Conservation (phyloP, 805 yeast genomes). For the Metschnikowia dekortorum region DNA sequence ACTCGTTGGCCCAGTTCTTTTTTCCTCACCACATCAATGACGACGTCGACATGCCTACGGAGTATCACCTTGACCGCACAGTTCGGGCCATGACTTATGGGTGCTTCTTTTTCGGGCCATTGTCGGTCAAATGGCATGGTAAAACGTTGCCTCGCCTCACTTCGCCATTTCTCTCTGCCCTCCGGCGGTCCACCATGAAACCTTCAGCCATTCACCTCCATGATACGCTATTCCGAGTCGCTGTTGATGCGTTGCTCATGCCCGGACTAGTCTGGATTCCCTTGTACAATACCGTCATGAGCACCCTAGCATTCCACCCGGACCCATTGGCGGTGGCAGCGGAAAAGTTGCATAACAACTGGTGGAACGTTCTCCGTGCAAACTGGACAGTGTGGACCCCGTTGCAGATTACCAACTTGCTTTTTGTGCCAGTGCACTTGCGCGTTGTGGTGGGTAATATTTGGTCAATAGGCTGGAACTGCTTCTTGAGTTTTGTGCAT, state of each 20-base stretch:
- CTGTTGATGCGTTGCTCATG: conserved; percentile 33
- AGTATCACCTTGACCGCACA: conserved; percentile 28
- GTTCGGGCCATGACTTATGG: conserved; percentile 37
- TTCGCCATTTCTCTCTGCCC: conserved; percentile 28
- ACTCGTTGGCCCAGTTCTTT: conserved; percentile 37
- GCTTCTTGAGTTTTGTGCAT: conserved; percentile 45
- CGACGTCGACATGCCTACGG: conserved; percentile 17
- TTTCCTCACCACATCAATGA: conserved; percentile 30
- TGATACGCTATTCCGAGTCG: conserved; percentile 24
- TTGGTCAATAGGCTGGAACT: conserved; percentile 42
- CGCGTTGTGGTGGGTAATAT: conserved; percentile 34
- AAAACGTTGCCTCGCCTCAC: conserved; percentile 33
- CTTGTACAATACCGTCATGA: conserved; percentile 37
- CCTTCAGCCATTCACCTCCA: conserved; percentile 15
- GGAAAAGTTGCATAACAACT: conserved; percentile 32
- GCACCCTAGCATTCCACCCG: conserved; percentile 31
- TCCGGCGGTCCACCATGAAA: conserved; percentile 10
- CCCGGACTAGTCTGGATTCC: conserved; percentile 42
- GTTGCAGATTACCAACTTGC: conserved; percentile 35
- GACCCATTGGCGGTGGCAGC: conserved; percentile 29
- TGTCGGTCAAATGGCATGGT: conserved; percentile 36
- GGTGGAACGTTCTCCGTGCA: conserved; percentile 39
- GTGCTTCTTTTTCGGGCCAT: conserved; percentile 35
- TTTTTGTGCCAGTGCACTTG: conserved; percentile 36
- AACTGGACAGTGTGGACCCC: conserved; percentile 43